phyloP scores from a whole-genome alignment of 1,284 basidiomycete genomes.

The Moesziomyces sp. region DNA sequence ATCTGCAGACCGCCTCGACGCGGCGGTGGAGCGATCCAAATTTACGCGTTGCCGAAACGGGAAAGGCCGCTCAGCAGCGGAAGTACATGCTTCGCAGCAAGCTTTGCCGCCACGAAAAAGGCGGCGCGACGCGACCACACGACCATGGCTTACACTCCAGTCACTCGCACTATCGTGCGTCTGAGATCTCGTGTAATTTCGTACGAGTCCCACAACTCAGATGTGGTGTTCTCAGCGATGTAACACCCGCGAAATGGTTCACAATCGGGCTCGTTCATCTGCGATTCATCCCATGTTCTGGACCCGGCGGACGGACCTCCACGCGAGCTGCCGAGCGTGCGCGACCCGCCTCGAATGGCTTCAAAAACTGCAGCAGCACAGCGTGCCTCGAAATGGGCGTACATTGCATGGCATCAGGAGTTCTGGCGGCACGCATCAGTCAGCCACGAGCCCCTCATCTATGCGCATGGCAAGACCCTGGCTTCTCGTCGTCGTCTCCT shows the following conservation, averaged over 20 bases:
- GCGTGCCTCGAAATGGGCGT: no score
- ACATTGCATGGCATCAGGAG: no score
- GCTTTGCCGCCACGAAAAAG: not conserved
- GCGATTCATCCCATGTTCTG: not conserved
- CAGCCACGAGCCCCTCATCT: no score
- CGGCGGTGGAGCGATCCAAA: not conserved
- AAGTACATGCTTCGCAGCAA: no score
- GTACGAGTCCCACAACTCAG: not conserved
- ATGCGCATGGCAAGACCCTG: no score
- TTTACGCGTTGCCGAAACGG: not conserved
- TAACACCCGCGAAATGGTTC: no score
- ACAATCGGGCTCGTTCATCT: no score
- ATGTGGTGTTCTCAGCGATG: no score
- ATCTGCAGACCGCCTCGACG: slow-evolving; percentile 14
- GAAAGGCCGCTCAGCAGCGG: not conserved
- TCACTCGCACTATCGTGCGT: not conserved
- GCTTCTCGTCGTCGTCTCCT: no score
- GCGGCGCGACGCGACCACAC: not conserved
- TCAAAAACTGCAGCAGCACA: not conserved
- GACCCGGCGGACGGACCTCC: slow-evolving; percentile 31
- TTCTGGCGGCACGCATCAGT: no score
- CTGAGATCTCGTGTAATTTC: not conserved
- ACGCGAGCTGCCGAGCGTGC: slow-evolving; percentile 12
- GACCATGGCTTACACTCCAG: not conserved
- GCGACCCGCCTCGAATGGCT: not conserved